Evolutionary conservation across 2,329 filamentous ascomycete genomes (phyloP).

Genomic region (Parastagonospora avenae): DNA sequence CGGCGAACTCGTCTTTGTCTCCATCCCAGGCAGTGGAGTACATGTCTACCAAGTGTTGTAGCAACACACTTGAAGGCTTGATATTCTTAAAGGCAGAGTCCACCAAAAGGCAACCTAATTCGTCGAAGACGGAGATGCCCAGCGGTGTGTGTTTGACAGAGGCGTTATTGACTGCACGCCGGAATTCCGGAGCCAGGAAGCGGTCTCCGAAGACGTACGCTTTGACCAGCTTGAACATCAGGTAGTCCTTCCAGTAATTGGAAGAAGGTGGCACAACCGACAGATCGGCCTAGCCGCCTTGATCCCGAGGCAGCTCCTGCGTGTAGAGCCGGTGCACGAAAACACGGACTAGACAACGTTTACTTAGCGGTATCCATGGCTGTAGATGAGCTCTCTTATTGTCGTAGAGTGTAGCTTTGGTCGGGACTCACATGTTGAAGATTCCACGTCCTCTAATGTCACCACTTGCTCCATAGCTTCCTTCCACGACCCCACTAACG

Average conservation of each 20-base stretch:
- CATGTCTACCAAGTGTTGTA: not conserved
- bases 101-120: not conserved
- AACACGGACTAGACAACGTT: not conserved
- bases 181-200: constrained; percentile 6
- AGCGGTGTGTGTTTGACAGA: not conserved
- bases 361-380: not conserved
- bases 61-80: not conserved
- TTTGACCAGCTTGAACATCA: not conserved
- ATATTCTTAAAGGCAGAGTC: not conserved
- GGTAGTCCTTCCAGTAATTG: not conserved
- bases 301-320: not conserved
- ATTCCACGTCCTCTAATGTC: constrained; percentile 6
- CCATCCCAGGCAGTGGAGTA: not conserved
- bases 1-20: not conserved
- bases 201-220: constrained; percentile 12
- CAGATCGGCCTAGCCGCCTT: not conserved
- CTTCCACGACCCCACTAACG: constrained; percentile 13
- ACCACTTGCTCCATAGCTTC: constrained; percentile 4
- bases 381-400: too few relatives aligned
- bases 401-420: not conserved
- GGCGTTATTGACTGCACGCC: constrained; percentile 5
- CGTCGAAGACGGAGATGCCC: not conserved
- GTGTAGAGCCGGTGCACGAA: constrained; percentile 7
- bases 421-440: not conserved
- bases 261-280: not conserved